Percentiles rank a stretch among this genome's conserved stretches.
Evolutionary conservation across 2,329 filamentous ascomycete genomes (phyloP).

Genomic region (Fusarium luffae): DNA sequence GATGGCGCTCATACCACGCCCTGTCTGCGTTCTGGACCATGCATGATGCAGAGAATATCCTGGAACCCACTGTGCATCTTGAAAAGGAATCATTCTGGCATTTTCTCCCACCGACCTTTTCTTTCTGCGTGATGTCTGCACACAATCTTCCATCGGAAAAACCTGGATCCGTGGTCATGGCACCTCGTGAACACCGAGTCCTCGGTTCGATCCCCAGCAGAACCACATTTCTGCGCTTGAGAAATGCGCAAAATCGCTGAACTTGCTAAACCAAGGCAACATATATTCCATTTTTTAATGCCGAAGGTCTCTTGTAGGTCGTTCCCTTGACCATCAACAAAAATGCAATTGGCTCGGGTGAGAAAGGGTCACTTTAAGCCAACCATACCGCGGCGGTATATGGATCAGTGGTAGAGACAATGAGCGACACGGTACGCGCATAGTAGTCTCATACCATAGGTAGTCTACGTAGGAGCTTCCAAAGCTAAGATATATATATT

Average conservation of each 20-base stretch:
- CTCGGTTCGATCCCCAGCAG: background rate
- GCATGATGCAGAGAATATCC: background rate
- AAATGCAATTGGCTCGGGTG: background rate
- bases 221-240: background rate
- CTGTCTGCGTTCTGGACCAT: background rate
- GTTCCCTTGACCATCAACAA: accelerated
- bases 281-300: accelerated
- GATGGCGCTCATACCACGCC: background rate
- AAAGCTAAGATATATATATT: no score
- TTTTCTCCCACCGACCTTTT: background rate
- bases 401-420: background rate
- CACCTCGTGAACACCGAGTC: background rate
- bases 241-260: background rate
- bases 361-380: background rate
- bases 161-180: background rate
- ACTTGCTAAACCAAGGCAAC: background rate
- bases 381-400: background rate
- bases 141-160: background rate
- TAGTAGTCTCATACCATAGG: no score
- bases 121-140: no score
- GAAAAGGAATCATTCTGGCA: no score
- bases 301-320: accelerated
- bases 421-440: no score
- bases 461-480: no score
- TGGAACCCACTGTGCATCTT: background rate